phyloP scores from a whole-genome alignment of 2,329 filamentous ascomycete species.

The Penicillium sp. region DNA sequence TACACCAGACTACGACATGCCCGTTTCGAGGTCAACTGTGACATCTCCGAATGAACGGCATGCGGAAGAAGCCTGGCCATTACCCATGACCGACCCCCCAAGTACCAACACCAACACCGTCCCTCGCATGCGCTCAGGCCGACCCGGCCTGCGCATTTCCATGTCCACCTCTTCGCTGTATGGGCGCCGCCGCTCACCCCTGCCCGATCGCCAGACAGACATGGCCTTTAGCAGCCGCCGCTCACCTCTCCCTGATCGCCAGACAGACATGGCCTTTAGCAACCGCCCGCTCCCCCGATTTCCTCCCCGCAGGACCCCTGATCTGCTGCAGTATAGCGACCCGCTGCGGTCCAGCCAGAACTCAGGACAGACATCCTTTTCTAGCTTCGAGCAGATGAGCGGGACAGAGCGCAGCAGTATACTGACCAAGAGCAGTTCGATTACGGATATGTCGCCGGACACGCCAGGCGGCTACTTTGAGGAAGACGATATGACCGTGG shows the following conservation, averaged over 20 bases:
- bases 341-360: slow-evolving; percentile 54
- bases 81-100: slow-evolving; percentile 10
- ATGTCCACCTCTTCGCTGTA: slow-evolving; percentile 34
- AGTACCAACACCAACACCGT: not conserved
- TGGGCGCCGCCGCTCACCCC: slow-evolving; percentile 24
- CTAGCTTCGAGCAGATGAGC: slow-evolving; percentile 54
- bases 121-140: slow-evolving; percentile 12
- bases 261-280: slow-evolving; percentile 20
- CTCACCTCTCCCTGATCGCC: slow-evolving; percentile 21
- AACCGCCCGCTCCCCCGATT: slow-evolving; percentile 29
- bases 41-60: not conserved
- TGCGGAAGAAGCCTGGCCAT: slow-evolving; percentile 7
- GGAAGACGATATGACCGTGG: slow-evolving; percentile 53
- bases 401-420: slow-evolving; percentile 82
- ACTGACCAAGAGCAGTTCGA: slow-evolving; percentile 72
- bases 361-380: slow-evolving; percentile 58
- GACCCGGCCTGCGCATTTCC: slow-evolving; percentile 31
- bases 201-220: slow-evolving; percentile 23
- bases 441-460: slow-evolving; percentile 56
- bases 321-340: slow-evolving; percentile 26
- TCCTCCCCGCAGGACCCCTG: slow-evolving; percentile 27
- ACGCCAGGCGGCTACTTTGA: slow-evolving; percentile 63
- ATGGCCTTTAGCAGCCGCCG: slow-evolving; percentile 22
- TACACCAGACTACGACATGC: slow-evolving; percentile 1
- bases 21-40: not conserved